phyloP scores from a whole-genome alignment of 371 early-diverging fungal genomes.

The Rhizopus arrhizus region DNA sequence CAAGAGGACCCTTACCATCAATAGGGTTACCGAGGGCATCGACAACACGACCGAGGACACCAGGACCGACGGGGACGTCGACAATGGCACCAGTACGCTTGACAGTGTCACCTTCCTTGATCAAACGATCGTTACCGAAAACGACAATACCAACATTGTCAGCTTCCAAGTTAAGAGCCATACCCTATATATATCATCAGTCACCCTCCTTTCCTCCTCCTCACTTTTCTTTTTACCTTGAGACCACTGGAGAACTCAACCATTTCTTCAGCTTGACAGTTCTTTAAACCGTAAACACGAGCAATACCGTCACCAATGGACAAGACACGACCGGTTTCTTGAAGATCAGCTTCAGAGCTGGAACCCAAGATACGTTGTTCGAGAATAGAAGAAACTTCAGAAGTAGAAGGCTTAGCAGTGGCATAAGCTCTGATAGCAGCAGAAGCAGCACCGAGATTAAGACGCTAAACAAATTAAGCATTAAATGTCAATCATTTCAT shows the following conservation, averaged over 20 bases:
- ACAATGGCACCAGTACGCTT: conserved; percentile 97
- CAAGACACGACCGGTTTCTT: conserved; percentile 96
- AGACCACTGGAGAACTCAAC: conserved; percentile 97
- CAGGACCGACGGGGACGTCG: conserved; percentile 92
- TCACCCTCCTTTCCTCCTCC: neutral
- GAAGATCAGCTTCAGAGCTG: conserved; percentile 78
- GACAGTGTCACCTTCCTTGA: conserved; percentile 91
- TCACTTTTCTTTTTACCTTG: conserved; percentile 57
- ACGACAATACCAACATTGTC: conserved; percentile 99
- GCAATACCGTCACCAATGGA: conserved; percentile 99
- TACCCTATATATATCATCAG: conserved; percentile 60
- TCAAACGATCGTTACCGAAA: conserved; percentile 96
- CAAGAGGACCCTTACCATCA: conserved; percentile 95
- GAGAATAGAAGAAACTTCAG: conserved; percentile 88
- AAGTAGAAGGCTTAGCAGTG: conserved; percentile 68
- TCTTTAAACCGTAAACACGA: conserved; percentile 96
- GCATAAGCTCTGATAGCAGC: conserved; percentile 57
- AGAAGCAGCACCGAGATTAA: conserved; percentile 64
- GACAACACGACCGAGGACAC: conserved; percentile 93
- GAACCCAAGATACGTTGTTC: conserved; percentile 92
- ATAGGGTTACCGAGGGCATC: conserved; percentile 98
- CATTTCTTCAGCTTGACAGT: conserved; percentile 98
- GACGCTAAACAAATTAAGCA: conserved; percentile 36
- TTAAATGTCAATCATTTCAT: conserved; percentile 12
- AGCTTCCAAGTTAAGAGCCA: conserved; percentile 97